Conservation (phyloP, 495 filamentous ascomycete genomes). For the Talaromyces wortmannii region DNA sequence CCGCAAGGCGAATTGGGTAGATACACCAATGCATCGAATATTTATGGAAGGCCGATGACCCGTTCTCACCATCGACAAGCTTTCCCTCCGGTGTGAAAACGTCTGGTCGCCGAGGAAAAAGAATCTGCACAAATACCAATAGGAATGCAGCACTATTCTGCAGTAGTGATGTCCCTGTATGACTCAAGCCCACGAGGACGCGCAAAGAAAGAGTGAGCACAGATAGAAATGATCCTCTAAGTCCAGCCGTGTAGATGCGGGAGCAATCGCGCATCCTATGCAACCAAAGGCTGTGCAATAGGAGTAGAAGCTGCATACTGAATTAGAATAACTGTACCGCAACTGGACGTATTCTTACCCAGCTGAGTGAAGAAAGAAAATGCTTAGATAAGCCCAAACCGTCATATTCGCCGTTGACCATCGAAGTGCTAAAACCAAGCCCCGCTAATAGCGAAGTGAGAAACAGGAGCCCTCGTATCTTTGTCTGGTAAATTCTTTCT, state of each 20-base stretch:
- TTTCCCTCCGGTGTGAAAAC: not conserved
- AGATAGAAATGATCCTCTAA: not conserved
- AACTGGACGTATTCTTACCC: too few relatives aligned
- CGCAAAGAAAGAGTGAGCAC: not conserved
- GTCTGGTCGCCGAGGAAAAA: not conserved
- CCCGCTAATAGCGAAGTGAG: too few relatives aligned
- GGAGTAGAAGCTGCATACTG: not conserved
- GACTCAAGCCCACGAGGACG: not conserved
- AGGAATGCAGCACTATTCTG: not conserved
- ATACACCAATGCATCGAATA: not conserved
- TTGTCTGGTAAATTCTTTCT: too few relatives aligned
- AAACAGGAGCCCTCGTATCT: too few relatives aligned
- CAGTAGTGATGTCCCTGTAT: not conserved
- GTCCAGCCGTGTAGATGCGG: not conserved
- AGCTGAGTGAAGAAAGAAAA: too few relatives aligned
- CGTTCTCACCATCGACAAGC: not conserved
- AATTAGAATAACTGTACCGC: too few relatives aligned
- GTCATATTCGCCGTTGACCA: too few relatives aligned
- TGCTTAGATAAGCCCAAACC: too few relatives aligned
- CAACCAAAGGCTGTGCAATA: not conserved
- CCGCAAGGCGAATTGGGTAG: not conserved
- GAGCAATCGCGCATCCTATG: not conserved
- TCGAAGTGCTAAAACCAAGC: too few relatives aligned
- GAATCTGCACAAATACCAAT: not conserved
- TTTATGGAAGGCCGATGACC: not conserved